Conservation (phyloP, 2,329 filamentous ascomycete genomes). For the Tolypocladium inflatum region DNA sequence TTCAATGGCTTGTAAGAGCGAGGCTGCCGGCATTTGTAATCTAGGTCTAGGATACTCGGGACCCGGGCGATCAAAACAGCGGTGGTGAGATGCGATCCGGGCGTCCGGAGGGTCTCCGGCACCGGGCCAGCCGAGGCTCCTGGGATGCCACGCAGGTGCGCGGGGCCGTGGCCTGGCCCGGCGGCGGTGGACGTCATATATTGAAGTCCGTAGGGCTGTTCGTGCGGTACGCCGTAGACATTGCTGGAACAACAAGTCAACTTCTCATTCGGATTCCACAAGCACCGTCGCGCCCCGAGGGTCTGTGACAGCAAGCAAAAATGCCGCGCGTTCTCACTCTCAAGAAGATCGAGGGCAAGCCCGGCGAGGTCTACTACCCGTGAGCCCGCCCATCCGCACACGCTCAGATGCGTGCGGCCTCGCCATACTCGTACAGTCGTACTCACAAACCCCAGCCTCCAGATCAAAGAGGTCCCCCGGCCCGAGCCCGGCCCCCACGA, state of each 20-base stretch:
- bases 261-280: neutral
- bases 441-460: conserved; percentile 32
- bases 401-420: neutral
- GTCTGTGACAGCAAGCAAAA: conserved; percentile 1
- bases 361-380: conserved; percentile 82
- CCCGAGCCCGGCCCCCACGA: conserved; percentile 57
- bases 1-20: neutral
- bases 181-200: neutral
- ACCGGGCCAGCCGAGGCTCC: neutral
- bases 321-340: conserved; percentile 53
- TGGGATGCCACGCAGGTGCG: neutral
- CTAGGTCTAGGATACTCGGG: neutral
- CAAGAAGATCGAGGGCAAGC: conserved; percentile 64
- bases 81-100: neutral
- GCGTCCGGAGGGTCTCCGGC: neutral
- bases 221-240: neutral
- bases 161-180: neutral
- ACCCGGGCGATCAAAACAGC: neutral
- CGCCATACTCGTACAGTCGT: neutral
- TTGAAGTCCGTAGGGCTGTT: neutral
- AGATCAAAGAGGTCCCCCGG: conserved; percentile 50
- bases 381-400: conserved; percentile 22
- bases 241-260: neutral
- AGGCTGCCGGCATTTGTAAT: neutral
- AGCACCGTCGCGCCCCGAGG: too few species aligned